These are phyloP conservation scores for Ceratopteris richardii DNA, from an alignment of 75 land plant species.

Conservation along the genomic window DNA sequence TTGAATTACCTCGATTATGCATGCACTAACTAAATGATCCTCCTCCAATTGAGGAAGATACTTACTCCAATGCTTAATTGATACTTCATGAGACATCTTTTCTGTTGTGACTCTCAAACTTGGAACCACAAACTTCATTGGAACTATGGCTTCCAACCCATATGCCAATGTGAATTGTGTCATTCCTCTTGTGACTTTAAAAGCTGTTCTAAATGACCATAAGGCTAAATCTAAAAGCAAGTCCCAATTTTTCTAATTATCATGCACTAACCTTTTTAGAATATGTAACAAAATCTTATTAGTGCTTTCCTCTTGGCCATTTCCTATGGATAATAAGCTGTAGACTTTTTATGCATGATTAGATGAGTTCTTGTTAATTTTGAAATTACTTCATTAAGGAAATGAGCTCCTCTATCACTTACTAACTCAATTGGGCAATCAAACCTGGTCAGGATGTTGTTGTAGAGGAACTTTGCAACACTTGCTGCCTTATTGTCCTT, in stretches of 20 bases:
- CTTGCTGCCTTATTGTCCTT: neutral
- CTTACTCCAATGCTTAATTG: too few relatives aligned
- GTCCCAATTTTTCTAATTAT: too few relatives aligned
- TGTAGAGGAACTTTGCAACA: constrained; percentile 7
- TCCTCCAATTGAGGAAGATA: too few relatives aligned
- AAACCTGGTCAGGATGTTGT: constrained; percentile 4
- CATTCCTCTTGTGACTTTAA: constrained; percentile 1
- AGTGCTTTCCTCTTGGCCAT: too few relatives aligned
- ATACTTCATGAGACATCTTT: too few relatives aligned
- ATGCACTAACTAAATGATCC: too few relatives aligned
- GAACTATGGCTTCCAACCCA: constrained; percentile 7
- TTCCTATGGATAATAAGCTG: too few relatives aligned
- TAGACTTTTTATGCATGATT: neutral
- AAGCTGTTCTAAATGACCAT: neutral
- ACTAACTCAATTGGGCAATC: constrained; percentile 2
- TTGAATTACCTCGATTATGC: too few relatives aligned
- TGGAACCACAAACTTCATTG: constrained; percentile 10
- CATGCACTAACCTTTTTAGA: too few relatives aligned
- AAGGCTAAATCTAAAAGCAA: neutral
- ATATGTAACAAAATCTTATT: too few relatives aligned
- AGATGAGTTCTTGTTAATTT: neutral
- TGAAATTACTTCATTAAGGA: neutral
- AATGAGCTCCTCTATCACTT: neutral
- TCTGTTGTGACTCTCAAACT: neutral
- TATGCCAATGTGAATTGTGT: constrained; percentile 8